Evolutionary conservation across 371 early-diverging fungal genomes (phyloP).

Genomic region (Mortierella sp.): DNA sequence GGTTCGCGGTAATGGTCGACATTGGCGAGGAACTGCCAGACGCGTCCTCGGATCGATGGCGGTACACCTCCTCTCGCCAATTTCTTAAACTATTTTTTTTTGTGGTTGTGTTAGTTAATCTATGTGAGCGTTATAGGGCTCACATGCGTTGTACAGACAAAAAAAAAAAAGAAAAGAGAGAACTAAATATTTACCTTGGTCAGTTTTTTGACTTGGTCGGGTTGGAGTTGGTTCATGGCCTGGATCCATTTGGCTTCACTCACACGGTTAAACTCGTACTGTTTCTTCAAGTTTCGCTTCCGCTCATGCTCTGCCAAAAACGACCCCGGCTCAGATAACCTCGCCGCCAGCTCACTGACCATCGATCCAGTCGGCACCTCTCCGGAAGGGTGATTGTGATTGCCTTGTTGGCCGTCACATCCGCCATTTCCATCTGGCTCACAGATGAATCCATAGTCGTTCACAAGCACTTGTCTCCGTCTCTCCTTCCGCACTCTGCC

Average conservation of each 20-base stretch:
- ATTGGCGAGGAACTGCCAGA: slow-evolving; percentile 81
- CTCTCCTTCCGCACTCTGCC: background rate
- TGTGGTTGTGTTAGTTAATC: background rate
- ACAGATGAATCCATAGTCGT: slow-evolving; percentile 38
- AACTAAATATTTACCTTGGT: slow-evolving; percentile 32
- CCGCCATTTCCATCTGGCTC: slow-evolving; percentile 27
- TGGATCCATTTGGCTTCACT: slow-evolving; percentile 52
- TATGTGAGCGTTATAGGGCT: background rate
- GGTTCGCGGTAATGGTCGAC: slow-evolving; percentile 62
- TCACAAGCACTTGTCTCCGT: slow-evolving; percentile 18
- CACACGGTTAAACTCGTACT: slow-evolving; percentile 20
- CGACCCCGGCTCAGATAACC: slow-evolving; percentile 11
- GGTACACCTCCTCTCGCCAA: slow-evolving; percentile 84
- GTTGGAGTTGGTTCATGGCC: slow-evolving; percentile 22
- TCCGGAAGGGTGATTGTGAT: background rate
- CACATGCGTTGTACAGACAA: background rate
- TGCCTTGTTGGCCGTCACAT: background rate
- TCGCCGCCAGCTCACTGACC: slow-evolving; percentile 27
- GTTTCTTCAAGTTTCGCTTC: slow-evolving; percentile 23
- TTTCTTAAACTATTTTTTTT: slow-evolving; percentile 66
- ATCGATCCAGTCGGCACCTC: slow-evolving; percentile 15
- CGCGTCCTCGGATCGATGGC: slow-evolving; percentile 76
- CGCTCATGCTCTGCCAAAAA: slow-evolving; percentile 25
- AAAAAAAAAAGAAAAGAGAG: too few relatives aligned
- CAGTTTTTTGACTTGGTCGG: slow-evolving; percentile 42